Evolutionary conservation across 129 eudicot genomes (phyloP), one percentile per base, ranked within the genome.

Genomic region (Logfia minima): DNA sequence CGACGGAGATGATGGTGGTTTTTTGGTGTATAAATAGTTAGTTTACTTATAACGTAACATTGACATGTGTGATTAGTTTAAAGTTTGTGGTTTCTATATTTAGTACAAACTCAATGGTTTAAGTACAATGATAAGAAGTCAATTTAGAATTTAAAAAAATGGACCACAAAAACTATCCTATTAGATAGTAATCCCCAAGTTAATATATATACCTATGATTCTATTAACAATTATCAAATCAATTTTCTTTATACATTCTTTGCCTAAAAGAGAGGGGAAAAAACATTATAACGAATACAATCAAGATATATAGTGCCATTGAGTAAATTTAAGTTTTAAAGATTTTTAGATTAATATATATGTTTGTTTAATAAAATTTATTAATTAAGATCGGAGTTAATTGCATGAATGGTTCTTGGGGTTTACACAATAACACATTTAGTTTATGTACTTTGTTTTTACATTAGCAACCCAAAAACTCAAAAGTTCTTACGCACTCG

Each of bases 81-180:
- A 79, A 55, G 68, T 43, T 17, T 80, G 64, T 66, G 70, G 70
- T 67, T 66, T 80, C 65, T 80, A 67, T 80, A 24, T 65, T 59
- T 75, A 59, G 84, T 41, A 81, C 43, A 37, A 75, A 43, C 66
- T 67, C 52, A 43, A 67, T 35, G 80, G 80, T 81, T 31, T 28
- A 41, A 52, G 58, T 48, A 70, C 51, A 26, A 65, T 60, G 72
- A 18, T 62, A 23, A 28, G 70, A 70, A 72, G 71, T 63, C 53
- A 43, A 61, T 8, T 31, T 63, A 29, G 64, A 66, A 75, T 14
- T n/a, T n/a, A n/a, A n/a, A 3, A 66, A 65, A 48, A 13, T 19
- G 52, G 19, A 67, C 80, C 80, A 66, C 74, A 75, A 62, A 62
- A 74, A 17, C 48, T 75, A n/a, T 72, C 66, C 66, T 72, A 5